Evolutionary conservation across 2,329 filamentous ascomycete species (phyloP), one percentile per base, ranked within the genome.

Genomic region (Monilinia fructigena): DNA sequence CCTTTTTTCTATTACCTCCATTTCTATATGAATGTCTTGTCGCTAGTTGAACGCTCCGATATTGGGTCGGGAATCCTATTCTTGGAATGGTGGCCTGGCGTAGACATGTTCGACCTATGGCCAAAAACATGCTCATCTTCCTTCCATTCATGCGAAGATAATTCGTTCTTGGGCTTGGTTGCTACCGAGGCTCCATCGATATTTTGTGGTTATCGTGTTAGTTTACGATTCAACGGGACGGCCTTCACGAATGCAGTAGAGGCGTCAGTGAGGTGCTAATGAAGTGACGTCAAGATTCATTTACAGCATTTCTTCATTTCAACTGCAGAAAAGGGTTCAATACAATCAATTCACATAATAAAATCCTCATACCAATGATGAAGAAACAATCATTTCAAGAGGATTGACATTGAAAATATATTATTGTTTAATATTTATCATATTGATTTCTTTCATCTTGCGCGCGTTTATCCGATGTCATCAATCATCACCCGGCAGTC

Each of bases 51-150:
- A 70, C 23, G 50, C 67, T 53, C 65, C 68, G 65, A 68, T 66
- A 63, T 72, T 72, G 68, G 67, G 59, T 63, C 58, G 72, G 72
- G 66, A 74, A 69, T 65, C 75, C 77, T 66, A 77, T 67, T 70
- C 72, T 75, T 60, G 77, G 74, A 23, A 72, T 38, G 35, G 68
- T 42, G 38, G 68, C 60, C 63, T 72, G 71, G 75, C 76, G 82
- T 72, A 79, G 75, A 75, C 78, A 82, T 69, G 79, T 75, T 72
- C 81, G 80, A 77, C 80, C 77, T 53, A 81, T 69, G 66, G 77
- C 70, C 72, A 80, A 76, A 70, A 76, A 77, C 74, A 77, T 73
- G 74, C 79, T 82, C 82, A 85, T 84, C 69, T 68, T 71, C 62
- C 55, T 61, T n/a, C n/a, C n/a, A n/a, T n/a, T 28, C 67, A 45